Evolutionary conservation across 2,329 filamentous ascomycete species (phyloP), one percentile per base, ranked within the genome.

Genomic region (Chalara sp.): DNA sequence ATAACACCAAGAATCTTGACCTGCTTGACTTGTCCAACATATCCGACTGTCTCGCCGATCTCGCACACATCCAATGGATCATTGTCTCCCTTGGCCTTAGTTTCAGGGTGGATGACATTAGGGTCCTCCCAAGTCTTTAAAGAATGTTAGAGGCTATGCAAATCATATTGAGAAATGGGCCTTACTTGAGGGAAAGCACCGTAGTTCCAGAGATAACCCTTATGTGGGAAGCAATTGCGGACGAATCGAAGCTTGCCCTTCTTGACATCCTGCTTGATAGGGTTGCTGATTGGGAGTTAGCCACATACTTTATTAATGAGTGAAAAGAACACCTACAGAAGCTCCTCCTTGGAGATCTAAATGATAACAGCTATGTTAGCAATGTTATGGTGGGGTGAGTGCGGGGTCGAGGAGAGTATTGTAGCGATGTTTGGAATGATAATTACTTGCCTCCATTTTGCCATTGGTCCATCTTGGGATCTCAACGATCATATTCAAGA

Each of bases 121-220:
- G 93, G 93, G 78, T 99, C 93, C 76, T 99, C 93, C 93, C 93
- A 99, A 64, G 93, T 99, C 91, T 96, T 52, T 46, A 33, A 4
- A 29, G 37, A 33, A 21, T 32, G 51, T 62, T 35, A 62, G 57
- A 47, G 11, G 5, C 6, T 13, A 43, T 8, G 10, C 8, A 43
- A 43, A 28, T n/a, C 7, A 21, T 21, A 21, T 21, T 21, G 29
- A 5, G 41, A 37, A 42, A 32, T 31, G 21, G 21, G 42, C 48
- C 79, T 68, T 80, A 93, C 89, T 80, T 93, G 89, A 66, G 93
- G 93, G 85, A 99, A 97, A 73, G 91, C 91, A 77, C 93, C 93
- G 76, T 99, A 99, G 84, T 99, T 99, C 93, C 93, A 99, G 65
- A 99, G 89, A 76, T 99, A 99, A 62, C 93, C 93, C 84, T 99